Evolutionary conservation across 495 filamentous ascomycete species (phyloP), one percentile per base, ranked within the genome.

Genomic region (Penicillium crystallinum): DNA sequence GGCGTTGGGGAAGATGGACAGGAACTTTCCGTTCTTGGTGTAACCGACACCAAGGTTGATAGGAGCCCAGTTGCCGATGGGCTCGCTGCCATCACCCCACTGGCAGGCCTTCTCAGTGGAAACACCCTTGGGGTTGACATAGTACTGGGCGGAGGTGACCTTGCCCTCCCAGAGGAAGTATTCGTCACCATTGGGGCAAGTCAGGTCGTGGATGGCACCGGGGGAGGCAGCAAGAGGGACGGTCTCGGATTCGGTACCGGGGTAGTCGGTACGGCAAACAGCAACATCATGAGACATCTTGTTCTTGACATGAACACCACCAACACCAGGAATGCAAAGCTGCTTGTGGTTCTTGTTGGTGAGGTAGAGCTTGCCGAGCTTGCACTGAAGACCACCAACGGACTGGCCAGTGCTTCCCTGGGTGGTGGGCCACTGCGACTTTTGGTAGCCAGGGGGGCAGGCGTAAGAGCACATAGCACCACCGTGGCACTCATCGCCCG

Each of bases 251-350:
- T 98, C 93, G 50, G 81, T 82, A 56, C 86, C 93, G 49, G 93
- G 93, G 69, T 98, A 98, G 65, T 97, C 91, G 43, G 93, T 97
- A 66, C 91, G 90, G 81, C 93, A 98, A 53, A 96, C 76, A 37
- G 89, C 80, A 36, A 88, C 85, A 30, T 77, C 70, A 12, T 77
- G 52, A 33, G 62, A 60, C 29, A 97, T 68, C 42, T 82, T 78
- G 76, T 96, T 98, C 68, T 82, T 64, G 49, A 95, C 79, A 43
- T 75, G 73, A 49, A 96, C 80, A 59, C 83, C 81, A 23, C 81
- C 80, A 46, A 80, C 79, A 52, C 92, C 93, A 22, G 68, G 47
- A 54, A 86, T 85, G 72, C 93, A 98, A 25, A 98, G 83, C 54
- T 75, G 82, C 51, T 81, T 84, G 35, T 71, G 66, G n/a, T 55